Evolutionary conservation across 1,139 yeast genomes (phyloP).

Genomic region (Diutina rugosa): DNA sequence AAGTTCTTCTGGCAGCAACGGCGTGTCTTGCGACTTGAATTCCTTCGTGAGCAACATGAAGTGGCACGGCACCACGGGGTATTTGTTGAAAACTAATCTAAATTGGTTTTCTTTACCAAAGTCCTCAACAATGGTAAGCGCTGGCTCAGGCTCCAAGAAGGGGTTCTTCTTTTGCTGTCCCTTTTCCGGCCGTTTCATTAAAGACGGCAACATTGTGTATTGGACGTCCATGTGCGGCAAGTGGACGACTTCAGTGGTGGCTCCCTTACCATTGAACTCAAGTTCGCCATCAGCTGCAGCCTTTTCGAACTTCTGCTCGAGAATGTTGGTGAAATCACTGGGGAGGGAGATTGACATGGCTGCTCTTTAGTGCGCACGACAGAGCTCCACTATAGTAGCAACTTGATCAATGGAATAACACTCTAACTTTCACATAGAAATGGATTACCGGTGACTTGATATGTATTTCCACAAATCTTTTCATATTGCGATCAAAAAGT

Average conservation of each 20-base stretch:
- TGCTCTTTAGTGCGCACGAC: not conserved
- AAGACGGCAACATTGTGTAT: conserved; percentile 23
- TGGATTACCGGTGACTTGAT: too few relatives aligned
- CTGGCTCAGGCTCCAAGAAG: conserved; percentile 70
- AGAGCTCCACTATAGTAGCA: not conserved
- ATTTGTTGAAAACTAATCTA: conserved; percentile 68
- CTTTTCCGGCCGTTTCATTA: conserved; percentile 46
- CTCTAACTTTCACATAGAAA: not conserved
- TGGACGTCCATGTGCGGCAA: conserved; percentile 11
- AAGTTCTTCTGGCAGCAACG: conserved; percentile 60
- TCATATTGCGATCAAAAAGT: too few relatives aligned
- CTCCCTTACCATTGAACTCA: conserved; percentile 17
- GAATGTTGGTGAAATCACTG: conserved; percentile 10
- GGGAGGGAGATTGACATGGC: not conserved
- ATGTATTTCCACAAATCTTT: too few relatives aligned
- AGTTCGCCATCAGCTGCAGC: conserved; percentile 16
- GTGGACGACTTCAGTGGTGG: not conserved
- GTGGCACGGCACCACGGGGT: conserved; percentile 72
- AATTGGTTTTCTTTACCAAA: conserved; percentile 37
- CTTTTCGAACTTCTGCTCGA: conserved; percentile 14
- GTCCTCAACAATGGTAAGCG: conserved; percentile 42
- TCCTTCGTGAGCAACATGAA: conserved; percentile 64
- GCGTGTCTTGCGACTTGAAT: conserved; percentile 58
- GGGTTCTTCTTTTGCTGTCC: conserved; percentile 43
- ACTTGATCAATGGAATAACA: too few relatives aligned